phyloP scores from a whole-genome alignment of 1,139 yeast species.

The Geotrichum australiense region DNA sequence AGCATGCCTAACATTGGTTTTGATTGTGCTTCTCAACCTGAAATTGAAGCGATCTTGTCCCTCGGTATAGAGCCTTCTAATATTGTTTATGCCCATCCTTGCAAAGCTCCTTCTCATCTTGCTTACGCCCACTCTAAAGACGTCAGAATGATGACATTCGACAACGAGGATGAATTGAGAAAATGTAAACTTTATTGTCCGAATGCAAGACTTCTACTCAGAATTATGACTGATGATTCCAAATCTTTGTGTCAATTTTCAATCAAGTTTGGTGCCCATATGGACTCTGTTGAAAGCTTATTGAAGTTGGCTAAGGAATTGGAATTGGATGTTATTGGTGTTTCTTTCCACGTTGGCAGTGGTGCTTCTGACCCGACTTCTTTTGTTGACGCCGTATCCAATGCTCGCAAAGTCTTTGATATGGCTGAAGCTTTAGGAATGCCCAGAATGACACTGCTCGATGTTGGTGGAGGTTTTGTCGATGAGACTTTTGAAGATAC shows the following conservation, averaged over 20 bases:
- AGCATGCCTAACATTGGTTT: conserved; percentile 61
- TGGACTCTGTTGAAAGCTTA: conserved; percentile 48
- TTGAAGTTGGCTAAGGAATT: conserved; percentile 57
- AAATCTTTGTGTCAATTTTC: conserved; percentile 81
- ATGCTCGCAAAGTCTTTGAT: conserved; percentile 67
- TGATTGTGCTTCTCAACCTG: conserved; percentile 90
- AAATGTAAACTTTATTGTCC: conserved; percentile 69
- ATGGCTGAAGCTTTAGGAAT: conserved; percentile 45
- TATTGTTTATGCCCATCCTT: conserved; percentile 89
- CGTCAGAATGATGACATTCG: conserved; percentile 78
- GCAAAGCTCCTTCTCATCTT: conserved; percentile 76
- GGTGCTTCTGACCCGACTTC: conserved; percentile 77
- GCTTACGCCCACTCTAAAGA: conserved; percentile 54
- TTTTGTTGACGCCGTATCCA: conserved; percentile 63
- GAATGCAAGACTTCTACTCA: conserved; percentile 57
- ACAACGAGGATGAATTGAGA: conserved; percentile 75
- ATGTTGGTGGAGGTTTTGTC: conserved; percentile 94
- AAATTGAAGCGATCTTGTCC: conserved; percentile 59
- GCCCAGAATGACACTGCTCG: conserved; percentile 48
- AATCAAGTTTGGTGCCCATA: conserved; percentile 80
- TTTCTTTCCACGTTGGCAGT: conserved; percentile 93
- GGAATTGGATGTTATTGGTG: conserved; percentile 65
- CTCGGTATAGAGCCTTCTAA: conserved; percentile 58
- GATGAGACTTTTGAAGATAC: conserved; percentile 56
- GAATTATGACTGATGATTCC: conserved; percentile 88